Percentiles rank a stretch among this genome's conserved stretches.
Evolutionary conservation across 345 rosid species (phyloP).

Genomic region (Pistacia vera): DNA sequence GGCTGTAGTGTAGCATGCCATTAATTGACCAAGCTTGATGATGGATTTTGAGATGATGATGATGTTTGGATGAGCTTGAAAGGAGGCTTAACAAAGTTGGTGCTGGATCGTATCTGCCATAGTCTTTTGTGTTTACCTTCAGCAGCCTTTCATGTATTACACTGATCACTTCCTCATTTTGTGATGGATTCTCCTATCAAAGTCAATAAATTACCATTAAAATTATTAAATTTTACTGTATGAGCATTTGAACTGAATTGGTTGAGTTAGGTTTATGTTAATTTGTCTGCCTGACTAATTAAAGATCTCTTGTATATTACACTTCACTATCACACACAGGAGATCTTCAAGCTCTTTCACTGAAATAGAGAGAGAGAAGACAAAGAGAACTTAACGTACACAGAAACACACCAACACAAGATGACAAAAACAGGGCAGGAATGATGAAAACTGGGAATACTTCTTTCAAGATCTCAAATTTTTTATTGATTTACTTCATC

Average conservation of each 20-base stretch:
- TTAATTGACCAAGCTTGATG: too few species aligned
- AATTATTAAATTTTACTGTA: too few species aligned
- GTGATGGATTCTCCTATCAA: constrained; percentile 3
- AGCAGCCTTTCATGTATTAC: constrained; percentile 61
- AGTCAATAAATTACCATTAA: too few species aligned
- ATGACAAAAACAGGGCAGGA: neutral
- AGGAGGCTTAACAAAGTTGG: constrained; percentile 84
- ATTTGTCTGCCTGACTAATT: too few species aligned
- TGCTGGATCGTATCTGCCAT: constrained; percentile 71
- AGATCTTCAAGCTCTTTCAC: too few species aligned
- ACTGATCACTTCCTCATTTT: constrained; percentile 14
- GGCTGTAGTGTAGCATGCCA: too few species aligned
- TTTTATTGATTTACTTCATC: neutral
- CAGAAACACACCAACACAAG: neutral
- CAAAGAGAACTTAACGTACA: neutral
- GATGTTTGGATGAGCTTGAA: constrained; percentile 93
- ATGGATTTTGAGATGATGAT: neutral
- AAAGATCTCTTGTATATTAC: too few species aligned
- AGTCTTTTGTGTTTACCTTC: constrained; percentile 63
- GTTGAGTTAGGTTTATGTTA: too few species aligned
- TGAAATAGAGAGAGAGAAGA: neutral
- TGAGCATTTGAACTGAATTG: too few species aligned
- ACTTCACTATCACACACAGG: too few species aligned
- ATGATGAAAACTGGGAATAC: neutral
- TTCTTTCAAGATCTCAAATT: neutral